A percentile compares a stretch with the other conserved stretches of the same genome.
Conservation (phyloP, 2,329 filamentous ascomycete species). For the Plectosphaerella sp. region DNA sequence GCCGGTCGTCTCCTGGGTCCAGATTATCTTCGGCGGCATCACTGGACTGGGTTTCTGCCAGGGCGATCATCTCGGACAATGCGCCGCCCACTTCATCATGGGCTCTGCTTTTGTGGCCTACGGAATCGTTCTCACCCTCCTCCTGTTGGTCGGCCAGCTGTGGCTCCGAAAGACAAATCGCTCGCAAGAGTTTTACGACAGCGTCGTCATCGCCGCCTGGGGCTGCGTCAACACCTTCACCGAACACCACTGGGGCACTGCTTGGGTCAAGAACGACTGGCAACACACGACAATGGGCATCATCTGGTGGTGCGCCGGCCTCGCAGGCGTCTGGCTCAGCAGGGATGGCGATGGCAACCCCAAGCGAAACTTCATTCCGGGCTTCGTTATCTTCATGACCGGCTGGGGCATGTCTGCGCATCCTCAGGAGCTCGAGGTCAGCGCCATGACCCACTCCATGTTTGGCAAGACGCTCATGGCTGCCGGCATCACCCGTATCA, state of each 20-base stretch:
- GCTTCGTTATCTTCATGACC: conserved; percentile 84
- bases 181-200: conserved; percentile 97
- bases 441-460: conserved; percentile 79
- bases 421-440: conserved; percentile 77
- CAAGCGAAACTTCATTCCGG: conserved; percentile 89
- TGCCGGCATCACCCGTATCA: conserved; percentile 75
- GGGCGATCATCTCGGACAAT: conserved; percentile 87
- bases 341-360: conserved; percentile 76
- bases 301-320: conserved; percentile 93
- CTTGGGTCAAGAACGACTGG: conserved; percentile 90
- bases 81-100: conserved; percentile 97
- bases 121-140: conserved; percentile 78
- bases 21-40: conserved; percentile 96
- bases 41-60: conserved; percentile 89
- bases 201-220: conserved; percentile 85
- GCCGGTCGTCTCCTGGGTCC: conserved; percentile 81
- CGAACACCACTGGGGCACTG: conserved; percentile 86
- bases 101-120: conserved; percentile 94
- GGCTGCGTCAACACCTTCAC: conserved; percentile 98
- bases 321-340: conserved; percentile 90
- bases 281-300: conserved; percentile 99
- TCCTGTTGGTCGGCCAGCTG: conserved; percentile 81
- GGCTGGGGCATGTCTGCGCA: conserved; percentile 96
- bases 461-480: conserved; percentile 97
- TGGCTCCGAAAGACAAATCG: conserved; percentile 80